These are phyloP conservation scores for Boletus vinaceobasis DNA, from an alignment of 768 basidiomycete species.

Conservation along the genomic window DNA sequence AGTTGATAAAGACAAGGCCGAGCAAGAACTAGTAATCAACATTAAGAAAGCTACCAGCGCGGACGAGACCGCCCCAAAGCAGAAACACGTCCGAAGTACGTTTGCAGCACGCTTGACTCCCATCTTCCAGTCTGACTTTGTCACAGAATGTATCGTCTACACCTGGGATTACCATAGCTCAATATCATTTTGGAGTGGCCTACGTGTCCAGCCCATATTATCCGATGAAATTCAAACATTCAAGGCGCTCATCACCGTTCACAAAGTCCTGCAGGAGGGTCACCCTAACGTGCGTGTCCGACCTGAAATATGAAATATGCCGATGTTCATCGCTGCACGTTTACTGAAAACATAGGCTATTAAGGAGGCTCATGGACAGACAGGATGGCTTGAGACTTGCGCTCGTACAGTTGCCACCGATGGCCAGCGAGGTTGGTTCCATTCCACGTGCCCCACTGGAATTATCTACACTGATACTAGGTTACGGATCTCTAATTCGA, in stretches of 20 bases:
- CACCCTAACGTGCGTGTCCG: constrained; percentile 72
- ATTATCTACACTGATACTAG: constrained; percentile 38
- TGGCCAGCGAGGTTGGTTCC: constrained; percentile 62
- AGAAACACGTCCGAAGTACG: constrained; percentile 98
- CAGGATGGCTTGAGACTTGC: constrained; percentile 97
- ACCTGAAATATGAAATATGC: neutral
- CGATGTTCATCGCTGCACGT: constrained; percentile 8
- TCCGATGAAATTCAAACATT: constrained; percentile 98
- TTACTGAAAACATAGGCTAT: constrained; percentile 60
- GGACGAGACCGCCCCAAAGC: constrained; percentile 96
- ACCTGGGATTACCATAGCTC: constrained; percentile 99
- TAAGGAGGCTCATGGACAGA: constrained; percentile 95
- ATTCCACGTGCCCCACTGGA: neutral
- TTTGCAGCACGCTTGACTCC: constrained; percentile 19
- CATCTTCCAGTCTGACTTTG: constrained; percentile 11
- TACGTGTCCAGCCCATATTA: constrained; percentile 94
- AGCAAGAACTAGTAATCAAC: constrained; percentile 87
- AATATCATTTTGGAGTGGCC: constrained; percentile 95
- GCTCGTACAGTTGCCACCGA: constrained; percentile 82
- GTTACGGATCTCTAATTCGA: constrained; percentile 89
- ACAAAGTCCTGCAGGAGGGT: constrained; percentile 97
- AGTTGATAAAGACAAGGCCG: constrained; percentile 98
- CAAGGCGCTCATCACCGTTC: constrained; percentile 95
- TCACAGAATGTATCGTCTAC: constrained; percentile 91
- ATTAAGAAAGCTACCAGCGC: constrained; percentile 98